phyloP scores from a whole-genome alignment of 208 protist genomes.

The Leishmania arabica region DNA sequence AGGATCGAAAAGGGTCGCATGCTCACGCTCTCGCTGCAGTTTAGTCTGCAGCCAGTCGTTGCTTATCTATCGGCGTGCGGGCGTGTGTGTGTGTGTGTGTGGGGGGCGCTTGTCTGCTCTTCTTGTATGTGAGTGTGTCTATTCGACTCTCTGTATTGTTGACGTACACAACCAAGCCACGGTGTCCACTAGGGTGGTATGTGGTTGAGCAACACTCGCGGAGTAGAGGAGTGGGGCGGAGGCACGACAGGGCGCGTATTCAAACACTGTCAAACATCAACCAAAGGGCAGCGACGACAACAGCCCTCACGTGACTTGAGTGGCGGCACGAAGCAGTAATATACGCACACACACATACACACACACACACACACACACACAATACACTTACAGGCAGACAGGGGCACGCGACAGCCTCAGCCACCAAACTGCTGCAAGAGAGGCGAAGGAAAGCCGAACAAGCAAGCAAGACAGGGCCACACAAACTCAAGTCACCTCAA shows the following conservation, averaged over 20 bases:
- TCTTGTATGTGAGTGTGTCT: not conserved
- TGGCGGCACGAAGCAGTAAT: not conserved
- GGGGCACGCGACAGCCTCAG: not conserved
- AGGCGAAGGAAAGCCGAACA: not conserved
- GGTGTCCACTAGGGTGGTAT: not conserved
- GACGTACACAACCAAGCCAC: not conserved
- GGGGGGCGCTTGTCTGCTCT: not conserved
- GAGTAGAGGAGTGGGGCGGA: not conserved
- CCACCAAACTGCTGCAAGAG: not conserved
- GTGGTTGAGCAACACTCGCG: not conserved
- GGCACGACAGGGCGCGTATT: not conserved
- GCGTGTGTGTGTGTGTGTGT: not conserved
- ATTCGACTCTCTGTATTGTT: not conserved
- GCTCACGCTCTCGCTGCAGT: not conserved
- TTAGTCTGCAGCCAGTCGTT: not conserved
- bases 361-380: not conserved
- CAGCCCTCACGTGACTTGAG: not conserved
- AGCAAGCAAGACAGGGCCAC: not conserved
- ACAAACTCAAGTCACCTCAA: not conserved
- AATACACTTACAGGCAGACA: not conserved
- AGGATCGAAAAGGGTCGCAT: constrained; percentile 10
- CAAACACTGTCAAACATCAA: not conserved
- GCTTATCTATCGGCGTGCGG: not conserved
- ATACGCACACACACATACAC: not conserved
- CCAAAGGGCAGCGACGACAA: not conserved